Base-by-base conservation (phyloP, 371 early-diverging fungal genomes). In the Actinomortierella ambigua region DNA sequence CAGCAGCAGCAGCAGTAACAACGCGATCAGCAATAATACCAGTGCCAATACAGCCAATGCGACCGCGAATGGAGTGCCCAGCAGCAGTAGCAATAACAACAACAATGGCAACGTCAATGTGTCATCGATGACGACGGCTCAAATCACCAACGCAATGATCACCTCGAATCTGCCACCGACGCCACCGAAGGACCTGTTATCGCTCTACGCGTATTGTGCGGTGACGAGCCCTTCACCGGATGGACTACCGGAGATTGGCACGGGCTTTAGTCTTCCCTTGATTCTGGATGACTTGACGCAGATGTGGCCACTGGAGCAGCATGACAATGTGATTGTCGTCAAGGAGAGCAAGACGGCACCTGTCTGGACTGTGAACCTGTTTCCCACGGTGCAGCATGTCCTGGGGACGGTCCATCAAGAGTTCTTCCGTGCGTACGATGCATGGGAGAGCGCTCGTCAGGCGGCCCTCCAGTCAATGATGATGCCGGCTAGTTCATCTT, bases 271-370 rank as follows among this genome's bases (percentile, higher is more conserved):
- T 0, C 63, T 86, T 5, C 89, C 93, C 8, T 56, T 93, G 3
- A 87, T 91, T 49, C 56, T 93, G 20, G 93, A 93, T 57, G 93
- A 93, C 61, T 85, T 88, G 70, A 87, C 83, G 8, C 78, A 80
- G 9, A 89, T 90, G 88, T 93, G 93, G 93, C 90, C 90, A 7
- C 28, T 65, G 13, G 89, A 90, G 14, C 93, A 93, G 57, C 91
- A 88, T 46, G 91, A 90, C 55, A 89, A 90, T 61, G 88, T 93
- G 53, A 89, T 93, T 58, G 90, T 89, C 50, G 90, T 92, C 49
- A 84, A 82, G 54, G 82, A 85, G 34, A 82, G 80, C 53, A 59
- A 59, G 18, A 78, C 78, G 26, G 75, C 81, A 0, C 59, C 75
- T 4, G 82, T 87, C 5, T 92, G 92, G 92, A 85, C 85, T 47